These are phyloP conservation scores for Didymella arachidicola DNA, from an alignment of 2,329 filamentous ascomycete genomes.

Conservation along the genomic window DNA sequence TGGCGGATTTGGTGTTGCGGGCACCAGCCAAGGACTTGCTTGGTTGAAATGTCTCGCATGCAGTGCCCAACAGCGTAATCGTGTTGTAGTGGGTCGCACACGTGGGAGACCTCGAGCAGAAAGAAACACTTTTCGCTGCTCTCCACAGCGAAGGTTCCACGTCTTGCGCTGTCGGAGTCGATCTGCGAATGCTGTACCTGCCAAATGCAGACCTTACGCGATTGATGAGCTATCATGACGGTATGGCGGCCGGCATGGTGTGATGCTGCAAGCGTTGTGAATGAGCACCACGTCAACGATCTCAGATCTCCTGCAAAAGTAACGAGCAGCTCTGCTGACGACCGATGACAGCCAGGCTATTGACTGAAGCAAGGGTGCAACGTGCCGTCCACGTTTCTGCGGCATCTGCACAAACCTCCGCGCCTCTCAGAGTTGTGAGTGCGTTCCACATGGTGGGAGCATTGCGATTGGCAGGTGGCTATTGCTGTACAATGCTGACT, in stretches of 20 bases:
- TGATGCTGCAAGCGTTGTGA: background rate
- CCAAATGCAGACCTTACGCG: constrained; percentile 1
- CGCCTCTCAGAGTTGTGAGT: constrained; percentile 33
- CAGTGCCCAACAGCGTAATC: constrained; percentile 33
- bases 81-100: constrained; percentile 35
- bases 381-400: constrained; percentile 47
- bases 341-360: constrained; percentile 24
- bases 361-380: constrained; percentile 44
- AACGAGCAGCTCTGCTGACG: constrained; percentile 9
- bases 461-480: constrained; percentile 34
- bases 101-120: constrained; percentile 27
- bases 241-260: background rate
- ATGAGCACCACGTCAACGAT: constrained; percentile 6
- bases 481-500: constrained; percentile 23
- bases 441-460: constrained; percentile 33
- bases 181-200: constrained; percentile 10
- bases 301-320: constrained; percentile 6
- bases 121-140: constrained; percentile 1
- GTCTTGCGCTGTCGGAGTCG: constrained; percentile 5
- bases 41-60: constrained; percentile 46
- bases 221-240: background rate
- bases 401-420: constrained; percentile 40
- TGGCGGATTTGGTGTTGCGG: constrained; percentile 28
- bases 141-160: constrained; percentile 2
- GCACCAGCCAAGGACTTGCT: constrained; percentile 34